phyloP scores from a whole-genome alignment of 192 early-diverging fungal genomes.

The Entomortierella beljakovae region DNA sequence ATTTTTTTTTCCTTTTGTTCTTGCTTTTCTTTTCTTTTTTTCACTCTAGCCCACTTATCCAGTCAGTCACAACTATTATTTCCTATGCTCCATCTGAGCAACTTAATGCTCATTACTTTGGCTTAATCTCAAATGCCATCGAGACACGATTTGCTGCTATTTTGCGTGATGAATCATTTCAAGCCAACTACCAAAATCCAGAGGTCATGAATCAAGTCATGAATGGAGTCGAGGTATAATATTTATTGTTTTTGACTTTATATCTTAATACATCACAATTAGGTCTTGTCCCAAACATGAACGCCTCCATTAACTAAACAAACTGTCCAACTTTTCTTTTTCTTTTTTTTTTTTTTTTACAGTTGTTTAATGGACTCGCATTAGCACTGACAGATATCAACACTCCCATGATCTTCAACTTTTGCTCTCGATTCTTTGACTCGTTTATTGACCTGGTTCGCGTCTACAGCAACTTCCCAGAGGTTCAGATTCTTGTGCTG shows the following conservation, averaged over 20 bases:
- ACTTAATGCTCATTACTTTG: slow-evolving; percentile 68
- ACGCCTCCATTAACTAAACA: neutral
- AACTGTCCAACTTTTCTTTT: neutral
- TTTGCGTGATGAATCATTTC: slow-evolving; percentile 70
- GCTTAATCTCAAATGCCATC: slow-evolving; percentile 64
- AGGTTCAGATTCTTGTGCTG: slow-evolving; percentile 75
- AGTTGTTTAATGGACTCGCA: slow-evolving; percentile 86
- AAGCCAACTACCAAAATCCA: slow-evolving; percentile 62
- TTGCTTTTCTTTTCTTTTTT: no score
- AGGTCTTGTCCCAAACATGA: no score
- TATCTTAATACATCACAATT: no score
- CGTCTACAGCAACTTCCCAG: slow-evolving; percentile 70
- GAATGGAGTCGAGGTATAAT: slow-evolving; percentile 74
- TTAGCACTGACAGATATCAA: slow-evolving; percentile 72
- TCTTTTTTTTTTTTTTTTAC: neutral
- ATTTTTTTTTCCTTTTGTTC: neutral
- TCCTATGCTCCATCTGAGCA: slow-evolving; percentile 63
- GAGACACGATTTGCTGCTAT: slow-evolving; percentile 70
- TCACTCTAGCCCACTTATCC: slow-evolving; percentile 66
- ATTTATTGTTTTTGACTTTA: neutral
- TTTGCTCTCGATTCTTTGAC: slow-evolving; percentile 67
- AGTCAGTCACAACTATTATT: slow-evolving; percentile 70
- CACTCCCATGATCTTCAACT: slow-evolving; percentile 66
- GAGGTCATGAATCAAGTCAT: slow-evolving; percentile 68
- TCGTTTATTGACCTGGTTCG: slow-evolving; percentile 73